Evolutionary conservation across 208 protist species (phyloP), one percentile per base, ranked within the genome.

Genomic region (Leishmania tarentolae): DNA sequence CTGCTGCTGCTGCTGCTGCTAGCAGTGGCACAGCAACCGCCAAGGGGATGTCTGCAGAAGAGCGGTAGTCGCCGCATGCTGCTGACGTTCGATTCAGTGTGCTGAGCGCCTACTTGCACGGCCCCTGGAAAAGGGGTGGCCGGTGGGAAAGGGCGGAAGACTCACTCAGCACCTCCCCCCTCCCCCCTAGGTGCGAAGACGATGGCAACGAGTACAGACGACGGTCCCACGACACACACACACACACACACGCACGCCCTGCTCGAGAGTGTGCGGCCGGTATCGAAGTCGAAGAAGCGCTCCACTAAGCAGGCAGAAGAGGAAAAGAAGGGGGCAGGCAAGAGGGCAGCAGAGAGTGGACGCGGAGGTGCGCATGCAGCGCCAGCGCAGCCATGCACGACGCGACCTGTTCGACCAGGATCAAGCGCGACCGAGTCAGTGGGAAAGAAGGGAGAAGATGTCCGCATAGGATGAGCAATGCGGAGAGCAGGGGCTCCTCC

Each of bases 1-100:
- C 72, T 63, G 71, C 50, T 40, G 71, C 71, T 52, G 52, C 46
- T 74, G 68, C 68, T 50, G 68, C 17, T 6, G 69, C 28, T 74
- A 15, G 46, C 21, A 56, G 69, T 52, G 71, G 71, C 59, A 50
- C 31, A 42, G 47, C 71, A 37, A 50, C 47, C 42, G 31, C 47
- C 31, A 42, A 44, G 17, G 47, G 31, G 31, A n/a, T 21, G n/a
- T 31, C 15, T 24, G 35, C 71, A 61, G 13, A 59, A 75, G n/a
- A 61, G 71, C 5, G 40, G 46, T 6, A 75, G 71, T 17, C 71
- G 71, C 35, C 71, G n/a, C 71, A 75, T 75, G n/a, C 24, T 19
- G 37, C 71, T 56, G 28, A n/a, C 31, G 6, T 56, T 50, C 50
- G n/a, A n/a, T 19, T 56, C 31, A 28, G 46, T 74, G 15, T 61